Percentiles rank a stretch among this genome's conserved stretches.
phyloP scores from a whole-genome alignment of 768 basidiomycete species.

The Amylocystis lapponica region DNA sequence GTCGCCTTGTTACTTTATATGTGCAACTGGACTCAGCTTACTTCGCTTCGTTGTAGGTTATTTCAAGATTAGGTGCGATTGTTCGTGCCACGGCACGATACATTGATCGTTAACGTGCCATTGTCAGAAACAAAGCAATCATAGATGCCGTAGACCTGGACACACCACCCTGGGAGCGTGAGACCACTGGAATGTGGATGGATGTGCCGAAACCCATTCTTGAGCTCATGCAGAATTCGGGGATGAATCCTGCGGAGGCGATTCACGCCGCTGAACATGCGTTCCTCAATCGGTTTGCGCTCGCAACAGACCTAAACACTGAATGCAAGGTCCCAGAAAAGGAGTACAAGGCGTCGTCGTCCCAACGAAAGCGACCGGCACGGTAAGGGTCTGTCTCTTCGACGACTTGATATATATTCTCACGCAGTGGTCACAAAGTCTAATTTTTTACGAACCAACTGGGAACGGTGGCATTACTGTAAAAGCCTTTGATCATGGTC shows the following conservation, averaged over 20 bases:
- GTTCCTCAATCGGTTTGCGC: conserved; percentile 68
- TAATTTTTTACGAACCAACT: conserved; percentile 75
- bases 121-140: conserved; percentile 49
- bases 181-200: conserved; percentile 74
- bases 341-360: conserved; percentile 51
- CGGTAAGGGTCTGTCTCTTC: conserved; percentile 33
- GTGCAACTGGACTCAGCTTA: not conserved
- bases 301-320: conserved; percentile 65
- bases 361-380: conserved; percentile 62
- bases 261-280: conserved; percentile 87
- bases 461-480: conserved; percentile 69
- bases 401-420: not conserved
- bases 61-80: conserved; percentile 63
- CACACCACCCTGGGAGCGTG: conserved; percentile 70
- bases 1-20: conserved; percentile 14
- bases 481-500: conserved; percentile 81
- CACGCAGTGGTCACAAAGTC: conserved; percentile 35
- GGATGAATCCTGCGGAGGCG: conserved; percentile 65
- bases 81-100: not conserved
- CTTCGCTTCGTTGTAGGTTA: conserved; percentile 44
- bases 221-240: conserved; percentile 44
- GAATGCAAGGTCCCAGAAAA: conserved; percentile 82
- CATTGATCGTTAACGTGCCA: not conserved
- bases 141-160: conserved; percentile 76
- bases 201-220: conserved; percentile 58